These are phyloP conservation scores for Monosporascus sp. DNA, from an alignment of 2,329 filamentous ascomycete species.

Conservation along the genomic window DNA sequence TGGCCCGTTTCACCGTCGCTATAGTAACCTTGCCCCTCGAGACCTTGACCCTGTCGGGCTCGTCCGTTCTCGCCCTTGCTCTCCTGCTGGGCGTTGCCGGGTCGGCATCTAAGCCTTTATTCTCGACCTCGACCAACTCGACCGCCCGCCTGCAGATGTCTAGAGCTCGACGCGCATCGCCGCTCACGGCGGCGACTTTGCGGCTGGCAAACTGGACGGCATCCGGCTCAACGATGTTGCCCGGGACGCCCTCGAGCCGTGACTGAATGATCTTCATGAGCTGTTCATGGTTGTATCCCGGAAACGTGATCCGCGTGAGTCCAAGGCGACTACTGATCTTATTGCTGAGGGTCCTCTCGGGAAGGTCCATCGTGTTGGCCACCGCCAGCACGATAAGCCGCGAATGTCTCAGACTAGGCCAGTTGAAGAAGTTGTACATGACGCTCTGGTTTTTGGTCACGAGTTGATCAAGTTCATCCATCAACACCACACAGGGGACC, in stretches of 20 bases:
- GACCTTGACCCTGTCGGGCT: conserved; percentile 31
- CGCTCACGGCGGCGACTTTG: conserved; percentile 94
- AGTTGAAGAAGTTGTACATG: conserved; percentile 99
- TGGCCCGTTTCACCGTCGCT: conserved; percentile 86
- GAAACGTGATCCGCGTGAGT: conserved; percentile 91
- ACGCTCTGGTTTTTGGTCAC: conserved; percentile 99
- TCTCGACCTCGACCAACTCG: conserved; percentile 81
- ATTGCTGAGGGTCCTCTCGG: conserved; percentile 92
- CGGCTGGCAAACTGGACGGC: conserved; percentile 93
- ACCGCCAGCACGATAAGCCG: conserved; percentile 93
- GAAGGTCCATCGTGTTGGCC: conserved; percentile 97
- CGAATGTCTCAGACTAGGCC: conserved; percentile 87
- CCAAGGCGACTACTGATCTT: conserved; percentile 93
- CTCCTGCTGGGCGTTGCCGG: conserved; percentile 59
- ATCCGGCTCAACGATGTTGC: conserved; percentile 85
- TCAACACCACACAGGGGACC: conserved; percentile 92
- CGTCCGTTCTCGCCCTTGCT: conserved; percentile 22
- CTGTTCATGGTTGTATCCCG: conserved; percentile 94
- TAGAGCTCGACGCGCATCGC: conserved; percentile 84
- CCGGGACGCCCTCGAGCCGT: conserved; percentile 81
- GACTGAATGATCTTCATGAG: conserved; percentile 96
- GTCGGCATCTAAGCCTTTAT: conserved; percentile 34
- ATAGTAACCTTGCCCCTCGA: conserved; percentile 70
- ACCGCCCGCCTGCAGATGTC: conserved; percentile 95
- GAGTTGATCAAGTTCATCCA: conserved; percentile 97